Evolutionary conservation across 106 monocot species (phyloP).

Genomic region (Gastrodia elata): DNA sequence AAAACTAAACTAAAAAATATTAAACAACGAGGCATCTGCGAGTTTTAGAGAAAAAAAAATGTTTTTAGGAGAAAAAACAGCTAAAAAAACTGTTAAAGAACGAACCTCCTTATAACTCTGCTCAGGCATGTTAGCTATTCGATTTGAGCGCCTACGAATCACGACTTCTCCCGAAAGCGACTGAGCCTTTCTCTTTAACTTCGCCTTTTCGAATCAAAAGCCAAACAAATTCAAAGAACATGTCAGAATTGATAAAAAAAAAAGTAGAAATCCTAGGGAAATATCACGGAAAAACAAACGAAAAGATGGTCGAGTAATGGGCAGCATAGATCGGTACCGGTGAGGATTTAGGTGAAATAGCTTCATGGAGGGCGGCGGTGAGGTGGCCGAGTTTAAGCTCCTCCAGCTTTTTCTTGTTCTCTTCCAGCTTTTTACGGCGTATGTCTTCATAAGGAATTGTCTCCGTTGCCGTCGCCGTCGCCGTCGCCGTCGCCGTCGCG

Average conservation of each 20-base stretch:
- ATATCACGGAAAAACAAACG: background rate
- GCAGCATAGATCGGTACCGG: slow-evolving; percentile 19
- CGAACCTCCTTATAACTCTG: slow-evolving; percentile 35
- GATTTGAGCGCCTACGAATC: slow-evolving; percentile 31
- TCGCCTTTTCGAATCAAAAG: slow-evolving; percentile 15
- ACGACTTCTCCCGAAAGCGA: slow-evolving; percentile 10
- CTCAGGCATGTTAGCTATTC: slow-evolving; percentile 41
- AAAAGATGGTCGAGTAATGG: background rate
- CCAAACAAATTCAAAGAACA: background rate
- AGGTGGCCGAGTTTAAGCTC: slow-evolving; percentile 59
- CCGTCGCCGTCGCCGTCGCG: background rate
- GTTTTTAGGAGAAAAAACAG: background rate
- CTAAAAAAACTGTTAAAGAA: slow-evolving; percentile 3
- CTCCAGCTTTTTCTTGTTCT: slow-evolving; percentile 76
- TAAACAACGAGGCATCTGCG: background rate
- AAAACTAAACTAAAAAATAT: background rate
- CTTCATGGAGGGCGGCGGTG: slow-evolving; percentile 23
- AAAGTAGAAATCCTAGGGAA: too few species aligned
- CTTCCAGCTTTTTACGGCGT: slow-evolving; percentile 55
- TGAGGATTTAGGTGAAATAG: slow-evolving; percentile 34
- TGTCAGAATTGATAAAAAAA: background rate
- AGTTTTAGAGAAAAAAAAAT: background rate
- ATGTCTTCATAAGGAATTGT: slow-evolving; percentile 45
- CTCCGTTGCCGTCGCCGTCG: slow-evolving; percentile 3
- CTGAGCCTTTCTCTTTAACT: slow-evolving; percentile 33